Percentiles rank a stretch among this genome's conserved stretches.
These are phyloP conservation scores for Arthrocladium fulminans DNA, from an alignment of 2,329 filamentous ascomycete genomes.

Conservation along the genomic window DNA sequence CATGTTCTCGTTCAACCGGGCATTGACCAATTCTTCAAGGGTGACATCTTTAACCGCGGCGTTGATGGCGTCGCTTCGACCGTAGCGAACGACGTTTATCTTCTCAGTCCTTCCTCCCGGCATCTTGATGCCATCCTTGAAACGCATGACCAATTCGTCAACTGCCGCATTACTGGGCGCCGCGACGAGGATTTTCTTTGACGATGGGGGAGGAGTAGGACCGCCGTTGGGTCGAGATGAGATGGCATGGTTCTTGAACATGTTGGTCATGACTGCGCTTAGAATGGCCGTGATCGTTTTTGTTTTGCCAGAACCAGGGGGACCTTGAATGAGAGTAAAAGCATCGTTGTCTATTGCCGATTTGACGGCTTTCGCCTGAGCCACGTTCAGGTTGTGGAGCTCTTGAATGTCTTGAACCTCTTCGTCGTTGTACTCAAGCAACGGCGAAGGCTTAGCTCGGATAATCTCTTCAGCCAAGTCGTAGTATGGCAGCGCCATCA, in stretches of 20 bases:
- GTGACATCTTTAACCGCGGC: slow-evolving; percentile 81
- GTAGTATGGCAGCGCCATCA: slow-evolving; percentile 88
- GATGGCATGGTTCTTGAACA: slow-evolving; percentile 22
- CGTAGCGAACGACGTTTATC: slow-evolving; percentile 80
- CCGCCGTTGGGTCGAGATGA: slow-evolving; percentile 12
- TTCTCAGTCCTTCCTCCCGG: slow-evolving; percentile 62
- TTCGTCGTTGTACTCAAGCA: slow-evolving; percentile 70
- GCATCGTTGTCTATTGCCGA: slow-evolving; percentile 93
- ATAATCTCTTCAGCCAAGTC: slow-evolving; percentile 91
- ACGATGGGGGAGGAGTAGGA: slow-evolving; percentile 27
- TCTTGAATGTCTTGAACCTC: slow-evolving; percentile 59
- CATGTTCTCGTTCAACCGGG: slow-evolving; percentile 47
- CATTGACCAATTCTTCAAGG: slow-evolving; percentile 80
- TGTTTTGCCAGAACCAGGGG: slow-evolving; percentile 93
- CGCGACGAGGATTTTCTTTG: slow-evolving; percentile 88
- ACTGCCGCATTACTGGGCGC: slow-evolving; percentile 98
- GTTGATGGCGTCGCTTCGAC: slow-evolving; percentile 88
- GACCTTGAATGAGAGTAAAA: slow-evolving; percentile 92
- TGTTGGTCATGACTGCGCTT: slow-evolving; percentile 46
- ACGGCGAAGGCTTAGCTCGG: slow-evolving; percentile 77
- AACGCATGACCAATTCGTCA: slow-evolving; percentile 85
- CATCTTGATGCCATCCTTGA: slow-evolving; percentile 80
- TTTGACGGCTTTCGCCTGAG: slow-evolving; percentile 83
- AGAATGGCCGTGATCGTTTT: slow-evolving; percentile 91
- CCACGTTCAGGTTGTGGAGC: slow-evolving; percentile 76